Base-by-base conservation (phyloP, 768 basidiomycete species). In the Ramaria sp. region DNA sequence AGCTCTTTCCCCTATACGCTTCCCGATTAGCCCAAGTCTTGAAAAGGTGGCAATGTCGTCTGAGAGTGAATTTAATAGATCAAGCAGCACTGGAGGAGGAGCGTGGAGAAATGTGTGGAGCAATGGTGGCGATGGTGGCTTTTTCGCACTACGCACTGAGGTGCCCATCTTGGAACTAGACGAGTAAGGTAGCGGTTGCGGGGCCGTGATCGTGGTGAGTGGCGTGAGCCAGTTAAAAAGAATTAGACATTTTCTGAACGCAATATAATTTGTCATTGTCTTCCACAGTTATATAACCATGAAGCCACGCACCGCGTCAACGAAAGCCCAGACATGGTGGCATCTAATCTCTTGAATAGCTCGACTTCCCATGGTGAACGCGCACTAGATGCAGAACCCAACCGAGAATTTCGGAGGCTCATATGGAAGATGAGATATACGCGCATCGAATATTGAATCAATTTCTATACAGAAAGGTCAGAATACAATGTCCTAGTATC, bases 161-260 rank as follows among this genome's bases (percentile, higher is more conserved):
- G 59, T 70, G 69, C 59, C 45, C 45, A 38, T 34, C 31, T 52
- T 52, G 33, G 51, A 52, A 22, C 76, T 73, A 13, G 79, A 67
- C 10, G 83, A 76, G 66, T 79, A 85, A 0, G 86, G 80, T 37
- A 61, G n/a, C 2, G 80, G 67, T 65, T 87, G 85, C 64, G 88
- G 85, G 4, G 82, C 80, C 66, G 80, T 77, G 54, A 92, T 79
- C 20, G 79, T 73, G 49, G 82, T 83, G 63, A 91, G 69, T 9
- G 90, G 90, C 1, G 78, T 72, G 54, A 92, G 70, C 90, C 90
- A 92, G 70, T 90, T 88, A 75, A 91, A 88, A 45, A 92, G 72
- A 53, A 92, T 72, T 38, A 92, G 75, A 57, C 83, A 77, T 73
- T 89, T 90, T 70, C 90, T 92, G 67, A 53, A 57, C 37, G 53